These are phyloP conservation scores for Colletotrichum caudatum DNA, from an alignment of 2,329 filamentous ascomycete genomes.

Conservation along the genomic window DNA sequence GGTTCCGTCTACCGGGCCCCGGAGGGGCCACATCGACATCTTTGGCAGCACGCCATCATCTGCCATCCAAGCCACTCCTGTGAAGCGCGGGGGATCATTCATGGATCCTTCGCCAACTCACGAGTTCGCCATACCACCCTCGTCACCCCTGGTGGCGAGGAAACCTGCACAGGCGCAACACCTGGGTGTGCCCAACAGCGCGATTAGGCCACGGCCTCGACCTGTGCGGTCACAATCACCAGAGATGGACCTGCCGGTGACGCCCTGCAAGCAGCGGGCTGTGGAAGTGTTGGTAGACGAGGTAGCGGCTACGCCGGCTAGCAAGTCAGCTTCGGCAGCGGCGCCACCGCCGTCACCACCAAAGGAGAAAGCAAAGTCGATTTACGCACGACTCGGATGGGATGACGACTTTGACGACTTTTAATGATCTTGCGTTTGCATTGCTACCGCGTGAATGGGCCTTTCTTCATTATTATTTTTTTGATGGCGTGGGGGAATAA, in stretches of 20 bases:
- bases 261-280: slow-evolving; percentile 53
- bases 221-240: slow-evolving; percentile 31
- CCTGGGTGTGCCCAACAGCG: slow-evolving; percentile 43
- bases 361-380: slow-evolving; percentile 53
- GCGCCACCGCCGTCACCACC: slow-evolving; percentile 8
- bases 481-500: not conserved
- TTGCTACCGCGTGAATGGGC: slow-evolving; percentile 42
- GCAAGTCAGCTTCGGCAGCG: slow-evolving; percentile 8
- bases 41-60: slow-evolving; percentile 44
- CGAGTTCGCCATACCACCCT: slow-evolving; percentile 49
- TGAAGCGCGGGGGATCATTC: slow-evolving; percentile 16
- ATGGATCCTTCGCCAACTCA: slow-evolving; percentile 40
- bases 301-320: slow-evolving; percentile 33
- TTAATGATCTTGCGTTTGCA: slow-evolving; percentile 47
- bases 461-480: not conserved
- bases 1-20: slow-evolving; percentile 57
- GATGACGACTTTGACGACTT: slow-evolving; percentile 67
- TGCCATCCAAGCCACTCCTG: slow-evolving; percentile 42
- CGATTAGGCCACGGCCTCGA: slow-evolving; percentile 46
- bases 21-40: slow-evolving; percentile 49
- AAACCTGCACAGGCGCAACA: slow-evolving; percentile 38
- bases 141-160: slow-evolving; percentile 52
- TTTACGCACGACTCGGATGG: slow-evolving; percentile 70
- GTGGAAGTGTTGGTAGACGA: slow-evolving; percentile 40
- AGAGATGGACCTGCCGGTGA: slow-evolving; percentile 48